These are phyloP conservation scores for Chaetomium tenue DNA, from an alignment of 495 filamentous ascomycete species.

Conservation along the genomic window DNA sequence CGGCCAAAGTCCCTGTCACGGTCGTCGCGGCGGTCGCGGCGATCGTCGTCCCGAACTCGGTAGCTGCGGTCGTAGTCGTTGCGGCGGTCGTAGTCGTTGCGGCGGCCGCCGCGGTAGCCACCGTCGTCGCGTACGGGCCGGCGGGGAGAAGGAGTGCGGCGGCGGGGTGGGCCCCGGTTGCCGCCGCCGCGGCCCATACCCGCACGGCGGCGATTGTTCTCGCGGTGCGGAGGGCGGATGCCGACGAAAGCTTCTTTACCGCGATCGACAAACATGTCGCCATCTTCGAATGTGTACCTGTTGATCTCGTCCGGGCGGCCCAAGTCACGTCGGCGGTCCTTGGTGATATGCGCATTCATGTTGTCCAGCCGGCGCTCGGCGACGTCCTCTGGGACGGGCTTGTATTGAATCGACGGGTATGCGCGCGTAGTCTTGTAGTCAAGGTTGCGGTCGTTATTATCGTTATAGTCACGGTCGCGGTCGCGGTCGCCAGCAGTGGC, in stretches of 20 bases:
- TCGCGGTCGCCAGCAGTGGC: not conserved
- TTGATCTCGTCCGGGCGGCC: slow-evolving; percentile 61
- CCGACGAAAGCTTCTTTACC: slow-evolving; percentile 67
- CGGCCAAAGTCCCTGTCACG: slow-evolving; percentile 14
- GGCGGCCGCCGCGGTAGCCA: slow-evolving; percentile 13
- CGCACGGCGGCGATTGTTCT: slow-evolving; percentile 33
- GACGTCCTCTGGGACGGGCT: slow-evolving; percentile 51
- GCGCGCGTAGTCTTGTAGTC: slow-evolving; percentile 31
- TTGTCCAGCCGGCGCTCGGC: slow-evolving; percentile 65
- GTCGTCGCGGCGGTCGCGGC: slow-evolving; percentile 7
- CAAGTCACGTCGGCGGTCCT: slow-evolving; percentile 44
- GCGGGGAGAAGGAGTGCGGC: slow-evolving; percentile 13
- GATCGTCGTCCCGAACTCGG: slow-evolving; percentile 7
- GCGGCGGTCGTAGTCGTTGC: slow-evolving; percentile 9
- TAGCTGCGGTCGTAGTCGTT: slow-evolving; percentile 5
- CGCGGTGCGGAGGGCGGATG: slow-evolving; percentile 52
- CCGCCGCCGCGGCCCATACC: slow-evolving; percentile 19
- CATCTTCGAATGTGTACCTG: slow-evolving; percentile 76
- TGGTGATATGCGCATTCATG: slow-evolving; percentile 57
- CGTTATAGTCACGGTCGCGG: slow-evolving; percentile 6
- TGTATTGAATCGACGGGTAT: slow-evolving; percentile 42
- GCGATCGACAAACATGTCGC: slow-evolving; percentile 66
- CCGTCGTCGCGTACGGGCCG: slow-evolving; percentile 11
- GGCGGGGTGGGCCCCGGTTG: slow-evolving; percentile 8
- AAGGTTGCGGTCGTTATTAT: not conserved